phyloP scores from a whole-genome alignment of 2,329 filamentous ascomycete species.

The Shiraia sp. region DNA sequence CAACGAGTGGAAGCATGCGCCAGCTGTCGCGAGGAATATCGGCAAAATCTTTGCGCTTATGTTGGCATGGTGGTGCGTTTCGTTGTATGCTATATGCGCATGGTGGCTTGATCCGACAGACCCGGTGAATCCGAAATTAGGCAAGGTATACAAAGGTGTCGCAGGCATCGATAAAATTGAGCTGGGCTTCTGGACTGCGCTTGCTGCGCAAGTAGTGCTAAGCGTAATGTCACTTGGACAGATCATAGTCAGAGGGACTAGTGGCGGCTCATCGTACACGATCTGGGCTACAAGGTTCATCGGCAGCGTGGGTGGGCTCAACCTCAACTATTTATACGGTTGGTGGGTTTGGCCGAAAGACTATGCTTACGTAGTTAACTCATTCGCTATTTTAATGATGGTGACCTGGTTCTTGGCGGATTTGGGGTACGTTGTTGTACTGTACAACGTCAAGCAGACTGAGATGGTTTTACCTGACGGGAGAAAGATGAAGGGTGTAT shows the following conservation, averaged over 20 bases:
- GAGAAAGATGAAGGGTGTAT: background rate
- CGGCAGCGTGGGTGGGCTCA: slow-evolving; percentile 72
- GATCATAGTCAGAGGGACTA: slow-evolving; percentile 53
- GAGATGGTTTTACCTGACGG: slow-evolving; percentile 4
- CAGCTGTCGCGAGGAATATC: slow-evolving; percentile 50
- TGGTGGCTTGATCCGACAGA: slow-evolving; percentile 54
- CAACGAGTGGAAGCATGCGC: slow-evolving; percentile 50
- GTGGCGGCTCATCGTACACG: slow-evolving; percentile 60
- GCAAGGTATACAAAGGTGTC: slow-evolving; percentile 33
- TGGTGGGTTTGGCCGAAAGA: slow-evolving; percentile 57
- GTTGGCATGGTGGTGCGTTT: slow-evolving; percentile 44
- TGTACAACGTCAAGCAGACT: slow-evolving; percentile 27
- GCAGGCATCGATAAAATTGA: slow-evolving; percentile 55
- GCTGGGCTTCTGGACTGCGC: slow-evolving; percentile 55
- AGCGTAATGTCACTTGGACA: slow-evolving; percentile 50
- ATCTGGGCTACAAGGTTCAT: slow-evolving; percentile 84
- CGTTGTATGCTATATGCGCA: slow-evolving; percentile 49
- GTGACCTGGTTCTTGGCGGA: slow-evolving; percentile 50
- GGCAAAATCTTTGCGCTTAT: slow-evolving; percentile 43
- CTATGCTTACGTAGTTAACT: slow-evolving; percentile 53
- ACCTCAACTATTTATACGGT: slow-evolving; percentile 53
- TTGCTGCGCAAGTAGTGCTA: slow-evolving; percentile 49
- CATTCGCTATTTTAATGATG: slow-evolving; percentile 50
- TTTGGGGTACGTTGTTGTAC: slow-evolving; percentile 50
- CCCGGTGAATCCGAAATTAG: slow-evolving; percentile 53